Evolutionary conservation across 2,329 filamentous ascomycete species (phyloP), one percentile per base, ranked within the genome.

Genomic region (Fusarium avenaceum): DNA sequence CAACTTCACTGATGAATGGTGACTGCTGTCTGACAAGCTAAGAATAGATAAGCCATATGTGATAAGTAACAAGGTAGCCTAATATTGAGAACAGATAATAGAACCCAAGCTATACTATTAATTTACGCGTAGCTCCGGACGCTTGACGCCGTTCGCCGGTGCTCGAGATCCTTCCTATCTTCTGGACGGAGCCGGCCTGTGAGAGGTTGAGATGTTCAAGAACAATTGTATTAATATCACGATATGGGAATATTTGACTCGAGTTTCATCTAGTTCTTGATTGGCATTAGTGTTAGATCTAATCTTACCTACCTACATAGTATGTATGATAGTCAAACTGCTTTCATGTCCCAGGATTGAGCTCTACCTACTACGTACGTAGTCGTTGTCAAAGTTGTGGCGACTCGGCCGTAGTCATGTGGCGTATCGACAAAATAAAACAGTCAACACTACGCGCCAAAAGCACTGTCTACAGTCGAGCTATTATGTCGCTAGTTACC

Each of bases 401-500:
- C 61, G 47, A 51, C 42, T 47, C 26, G 22, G 39, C 13, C 8
- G 8, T 5, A 32, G 43, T 46, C 58, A 50, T 49, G 62, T 65
- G 66, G 50, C 43, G 22, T n/a, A 24, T 11, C 33, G 69, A 65
- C 48, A 67, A 19, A 70, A 70, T 63, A 45, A 56, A 6, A 3
- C 10, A 46, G 51, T 46, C 62, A 72, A 22, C 47, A 13, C 7
- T 3, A 20, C 20, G 6, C 10, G 10, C 28, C 5, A 5, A 30
- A 13, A 11, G 10, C 10, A 5, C 10, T 4, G 4, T 11, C 28
- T 10, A 11, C 10, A 40, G 42, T n/a, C 5, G 40, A 28, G 14
- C 22, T 46, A 65, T 64, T 70, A 40, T 70, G 50, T 67, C 67
- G 13, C 6, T 4, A 11, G 8, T 26, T 58, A 63, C 71, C 71